Percentiles rank a stretch among this genome's conserved stretches.
Conservation (phyloP, 805 yeast genomes). For the Candida sithepensis region DNA sequence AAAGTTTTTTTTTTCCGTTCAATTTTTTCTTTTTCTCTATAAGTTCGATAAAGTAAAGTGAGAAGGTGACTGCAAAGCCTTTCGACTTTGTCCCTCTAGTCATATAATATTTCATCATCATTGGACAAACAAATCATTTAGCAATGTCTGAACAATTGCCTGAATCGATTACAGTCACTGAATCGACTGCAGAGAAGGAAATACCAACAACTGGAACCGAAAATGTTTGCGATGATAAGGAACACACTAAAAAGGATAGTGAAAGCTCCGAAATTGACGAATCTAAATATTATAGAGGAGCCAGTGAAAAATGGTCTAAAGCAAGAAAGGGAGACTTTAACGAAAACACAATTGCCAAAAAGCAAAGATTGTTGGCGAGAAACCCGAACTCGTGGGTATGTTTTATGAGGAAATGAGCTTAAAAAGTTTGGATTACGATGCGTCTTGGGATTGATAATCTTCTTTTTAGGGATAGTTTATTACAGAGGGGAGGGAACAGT, state of each 20-base stretch:
- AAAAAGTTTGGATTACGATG: too few relatives aligned
- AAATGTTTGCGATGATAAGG: neutral
- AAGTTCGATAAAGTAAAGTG: neutral
- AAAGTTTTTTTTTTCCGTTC: too few relatives aligned
- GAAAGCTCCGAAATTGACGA: constrained; percentile 4
- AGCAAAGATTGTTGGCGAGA: constrained; percentile 27
- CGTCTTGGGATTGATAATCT: neutral
- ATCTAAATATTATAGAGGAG: constrained; percentile 5
- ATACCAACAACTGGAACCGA: neutral
- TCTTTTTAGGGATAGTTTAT: too few relatives aligned
- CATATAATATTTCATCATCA: neutral
- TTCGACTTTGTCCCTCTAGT: too few relatives aligned
- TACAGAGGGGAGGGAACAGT: too few relatives aligned
- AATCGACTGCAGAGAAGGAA: neutral
- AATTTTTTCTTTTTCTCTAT: neutral
- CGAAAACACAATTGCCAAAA: constrained; percentile 26
- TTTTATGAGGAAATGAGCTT: constrained; percentile 18
- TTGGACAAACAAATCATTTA: neutral
- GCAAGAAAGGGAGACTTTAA: constrained; percentile 26
- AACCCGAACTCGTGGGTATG: constrained; percentile 56
- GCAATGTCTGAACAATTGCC: neutral
- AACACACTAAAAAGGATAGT: neutral
- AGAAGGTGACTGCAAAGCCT: too few relatives aligned
- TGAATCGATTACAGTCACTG: neutral
- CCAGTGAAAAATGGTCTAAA: constrained; percentile 18